Conservation (phyloP, 2,329 filamentous ascomycete species). For the Teratosphaeria pseudoeucalypti region DNA sequence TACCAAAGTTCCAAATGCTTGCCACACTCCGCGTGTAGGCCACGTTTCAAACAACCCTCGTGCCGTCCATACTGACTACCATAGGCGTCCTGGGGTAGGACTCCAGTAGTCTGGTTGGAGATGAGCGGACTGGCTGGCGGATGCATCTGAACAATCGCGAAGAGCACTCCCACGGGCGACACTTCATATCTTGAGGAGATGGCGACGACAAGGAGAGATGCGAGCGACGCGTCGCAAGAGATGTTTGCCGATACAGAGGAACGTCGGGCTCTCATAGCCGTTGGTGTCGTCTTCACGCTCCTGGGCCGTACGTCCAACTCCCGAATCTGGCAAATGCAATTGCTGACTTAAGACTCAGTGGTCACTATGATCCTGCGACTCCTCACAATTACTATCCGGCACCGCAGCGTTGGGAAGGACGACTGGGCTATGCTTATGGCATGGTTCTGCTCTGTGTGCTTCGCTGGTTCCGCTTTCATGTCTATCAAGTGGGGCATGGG, state of each 20-base stretch:
- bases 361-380: constrained; percentile 9
- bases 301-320: not conserved
- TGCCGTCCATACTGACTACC: too few relatives aligned
- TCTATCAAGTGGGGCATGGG: constrained; percentile 16
- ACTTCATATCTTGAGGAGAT: not conserved
- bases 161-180: not conserved
- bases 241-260: not conserved
- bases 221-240: not conserved
- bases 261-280: not conserved
- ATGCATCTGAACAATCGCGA: not conserved
- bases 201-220: not conserved
- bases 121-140: not conserved
- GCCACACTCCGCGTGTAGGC: too few relatives aligned
- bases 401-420: constrained; percentile 12
- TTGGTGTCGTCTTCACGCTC: constrained; percentile 2
- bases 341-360: not conserved
- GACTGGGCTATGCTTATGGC: constrained; percentile 13
- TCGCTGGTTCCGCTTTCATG: constrained; percentile 9
- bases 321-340: not conserved
- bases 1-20: too few relatives aligned
- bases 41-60: too few relatives aligned
- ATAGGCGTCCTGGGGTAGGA: too few relatives aligned
- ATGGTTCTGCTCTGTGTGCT: constrained; percentile 10
- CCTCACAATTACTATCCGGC: constrained; percentile 8
- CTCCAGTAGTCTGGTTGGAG: not conserved